Base-by-base conservation (phyloP, 2,329 filamentous ascomycete species). In the Aspergillus niger region DNA sequence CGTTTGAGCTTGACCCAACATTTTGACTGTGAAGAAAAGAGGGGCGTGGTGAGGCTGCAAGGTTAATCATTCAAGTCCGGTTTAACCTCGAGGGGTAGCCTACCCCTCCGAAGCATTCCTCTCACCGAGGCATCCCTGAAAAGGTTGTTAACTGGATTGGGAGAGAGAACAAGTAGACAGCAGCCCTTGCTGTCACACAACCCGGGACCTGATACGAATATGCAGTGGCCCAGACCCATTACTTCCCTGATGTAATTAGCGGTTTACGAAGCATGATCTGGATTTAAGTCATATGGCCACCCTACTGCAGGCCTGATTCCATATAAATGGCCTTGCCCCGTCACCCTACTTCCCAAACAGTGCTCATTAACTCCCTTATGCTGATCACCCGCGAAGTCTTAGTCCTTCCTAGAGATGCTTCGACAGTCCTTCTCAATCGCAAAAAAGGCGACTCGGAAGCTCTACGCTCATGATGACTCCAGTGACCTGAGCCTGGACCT, bases 161-260 rank as follows among this genome's bases (percentile, higher is more conserved):
- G 43, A 32, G 54, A 26, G 24, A 54, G 30, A 48, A 28, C 49
- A 52, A 53, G 50, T 30, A 17, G 20, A 47, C 53, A 48, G 57
- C 57, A 58, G 15, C 30, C 51, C 41, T 50, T 44, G 38, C 50
- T 58, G 57, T 54, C 57, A 58, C 32, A 50, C 57, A 58, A 58
- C 43, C 41, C 43, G 52, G 49, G 49, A 36, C 22, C 49, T 48
- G 55, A 57, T 39, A 58, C 48, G 24, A 20, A 50, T 47, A 24
- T 53, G 24, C 28, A n/a, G 48, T 24, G 17, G 24, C 41, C 24
- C 57, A 10, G 41, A 24, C 39, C 39, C 32, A 48, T 20, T 26
- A 17, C 30, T 20, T 49, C 30, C 43, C 50, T 58, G 57, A 52
- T 58, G 57, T 52, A 52, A 58, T 53, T 39, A 32, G 22, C 26